Base-by-base conservation (phyloP, 805 yeast genomes). In the Ogataea allantospora region DNA sequence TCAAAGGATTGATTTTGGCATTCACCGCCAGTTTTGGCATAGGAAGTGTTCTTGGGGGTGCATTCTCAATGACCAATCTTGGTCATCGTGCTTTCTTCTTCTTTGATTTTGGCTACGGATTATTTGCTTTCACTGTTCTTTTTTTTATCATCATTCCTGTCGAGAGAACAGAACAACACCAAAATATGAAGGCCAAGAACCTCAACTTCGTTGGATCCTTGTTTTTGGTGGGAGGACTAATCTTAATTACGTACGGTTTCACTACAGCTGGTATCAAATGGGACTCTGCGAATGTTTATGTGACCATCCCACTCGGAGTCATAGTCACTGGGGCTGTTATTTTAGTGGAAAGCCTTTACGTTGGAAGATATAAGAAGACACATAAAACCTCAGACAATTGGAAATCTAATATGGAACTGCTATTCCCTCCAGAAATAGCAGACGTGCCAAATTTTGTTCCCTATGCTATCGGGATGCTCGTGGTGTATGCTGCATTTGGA, bases 241-340 rank as follows among this genome's bases (percentile, higher is more conserved):
- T 71, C 4, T 44, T 71, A 22, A 44, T 70, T 2, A 70, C 70
- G 16, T 55, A 66, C 8, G 78, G 74, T 0, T 54, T 71, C 30
- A 69, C 71, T 0, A 67, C 67, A 46, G 74, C 72, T 16, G 75
- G 75, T 15, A 60, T 58, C 6, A 50, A 54, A 0, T 72, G 77
- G 76, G 54, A 54, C 2, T 39, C 57, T 1, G 67, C 76, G 1
- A 52, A 57, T 12, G 66, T 68, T 1, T 70, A 69, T 42, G 69
- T 68, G 11, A 63, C 75, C 0, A 41, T 71, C 1, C 53, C 65
- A 2, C 40, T 71, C 34, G 76, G 75, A 1, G 34, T 63, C 10
- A 15, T 66, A 1, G 35, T 62, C 10, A 32, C 65, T 3, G n/a
- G 54, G 6, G 19, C 35, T 4, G 59, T 54, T 25, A 44, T 62